A percentile compares a stretch with the other conserved stretches of the same genome.
Conservation (phyloP, 164 flowering plant species). For the Hamamelis virginiana region DNA sequence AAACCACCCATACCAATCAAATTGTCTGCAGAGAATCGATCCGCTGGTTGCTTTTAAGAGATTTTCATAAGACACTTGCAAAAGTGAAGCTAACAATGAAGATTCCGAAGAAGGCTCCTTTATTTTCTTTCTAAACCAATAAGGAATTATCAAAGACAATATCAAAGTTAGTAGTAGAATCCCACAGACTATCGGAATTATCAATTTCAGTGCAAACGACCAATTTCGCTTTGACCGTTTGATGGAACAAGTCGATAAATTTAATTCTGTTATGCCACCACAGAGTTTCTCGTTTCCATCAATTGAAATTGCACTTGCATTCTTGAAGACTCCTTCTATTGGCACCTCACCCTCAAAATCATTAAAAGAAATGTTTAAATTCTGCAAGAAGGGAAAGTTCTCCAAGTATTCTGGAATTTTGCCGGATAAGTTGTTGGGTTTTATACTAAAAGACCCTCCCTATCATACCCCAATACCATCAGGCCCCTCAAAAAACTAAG, state of each 20-base stretch:
- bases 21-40: constrained; percentile 26
- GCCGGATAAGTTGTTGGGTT: no score
- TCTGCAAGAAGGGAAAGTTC: constrained; percentile 6
- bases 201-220: background rate
- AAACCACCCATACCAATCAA: no score
- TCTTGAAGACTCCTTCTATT: constrained; percentile 31
- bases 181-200: background rate
- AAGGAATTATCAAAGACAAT: background rate
- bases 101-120: background rate
- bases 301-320: no score
- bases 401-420: no score
- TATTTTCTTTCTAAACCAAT: constrained; percentile 5
- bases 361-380: constrained; percentile 39
- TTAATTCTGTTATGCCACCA: constrained; percentile 30
- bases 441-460: no score
- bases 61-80: constrained; percentile 21
- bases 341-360: constrained; percentile 45
- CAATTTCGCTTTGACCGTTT: background rate
- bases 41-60: constrained; percentile 25
- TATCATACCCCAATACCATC: no score
- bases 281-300: constrained; percentile 37
- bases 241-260: constrained; percentile 26
- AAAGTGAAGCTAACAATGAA: background rate
- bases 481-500: no score
- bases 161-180: background rate